Evolutionary conservation across 2,329 filamentous ascomycete genomes (phyloP).

Genomic region (Botrytis galanthina): DNA sequence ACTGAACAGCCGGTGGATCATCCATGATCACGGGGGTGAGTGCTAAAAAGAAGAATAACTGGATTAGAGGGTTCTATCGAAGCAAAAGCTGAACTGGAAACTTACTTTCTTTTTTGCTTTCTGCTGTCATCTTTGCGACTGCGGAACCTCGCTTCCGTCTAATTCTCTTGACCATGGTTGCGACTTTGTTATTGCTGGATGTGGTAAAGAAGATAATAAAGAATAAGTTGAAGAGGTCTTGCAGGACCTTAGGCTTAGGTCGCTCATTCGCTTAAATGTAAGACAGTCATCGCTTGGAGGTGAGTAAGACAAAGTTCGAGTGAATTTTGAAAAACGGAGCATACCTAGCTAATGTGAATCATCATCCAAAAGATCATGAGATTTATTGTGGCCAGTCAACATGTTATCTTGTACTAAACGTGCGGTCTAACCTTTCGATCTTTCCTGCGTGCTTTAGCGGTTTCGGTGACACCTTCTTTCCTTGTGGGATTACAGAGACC

Average conservation of each 20-base stretch:
- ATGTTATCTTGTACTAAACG: neutral
- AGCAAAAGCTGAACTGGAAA: neutral
- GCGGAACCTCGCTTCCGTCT: neutral
- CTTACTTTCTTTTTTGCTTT: neutral
- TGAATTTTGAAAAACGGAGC: neutral
- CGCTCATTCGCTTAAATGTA: rapidly evolving
- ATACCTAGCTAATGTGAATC: neutral
- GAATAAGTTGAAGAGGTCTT: rapidly evolving
- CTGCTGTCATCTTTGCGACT: neutral
- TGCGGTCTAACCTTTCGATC: neutral
- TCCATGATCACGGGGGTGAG: neutral
- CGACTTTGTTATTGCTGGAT: neutral
- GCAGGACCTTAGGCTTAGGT: rapidly evolving
- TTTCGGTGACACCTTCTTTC: neutral
- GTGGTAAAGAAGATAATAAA: neutral
- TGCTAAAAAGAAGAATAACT: neutral
- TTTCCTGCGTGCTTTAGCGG: too few species aligned
- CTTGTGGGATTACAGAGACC: neutral
- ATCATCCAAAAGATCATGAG: too few species aligned
- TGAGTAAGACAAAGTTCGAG: neutral
- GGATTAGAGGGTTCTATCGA: neutral
- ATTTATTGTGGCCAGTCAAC: rapidly evolving
- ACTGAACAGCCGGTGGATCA: rapidly evolving
- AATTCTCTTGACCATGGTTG: rapidly evolving
- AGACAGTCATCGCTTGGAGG: neutral